These are phyloP conservation scores for Phaeomoniella chlamydospora DNA, from an alignment of 2,329 filamentous ascomycete species.

Conservation along the genomic window DNA sequence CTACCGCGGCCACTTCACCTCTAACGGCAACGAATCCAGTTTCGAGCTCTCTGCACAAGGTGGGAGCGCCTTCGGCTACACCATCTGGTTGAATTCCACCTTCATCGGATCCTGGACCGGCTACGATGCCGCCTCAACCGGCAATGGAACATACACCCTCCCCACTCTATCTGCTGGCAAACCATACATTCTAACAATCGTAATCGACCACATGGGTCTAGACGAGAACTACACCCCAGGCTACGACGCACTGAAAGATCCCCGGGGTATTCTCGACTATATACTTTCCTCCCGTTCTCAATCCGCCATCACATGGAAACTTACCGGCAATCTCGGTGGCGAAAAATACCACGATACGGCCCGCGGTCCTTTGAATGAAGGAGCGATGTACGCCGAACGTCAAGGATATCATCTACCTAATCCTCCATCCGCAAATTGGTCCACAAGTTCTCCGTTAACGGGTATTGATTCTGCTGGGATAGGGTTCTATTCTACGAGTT, in stretches of 20 bases:
- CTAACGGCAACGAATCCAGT: conserved; percentile 40
- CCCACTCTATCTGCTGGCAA: conserved; percentile 34
- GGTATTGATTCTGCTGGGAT: conserved; percentile 33
- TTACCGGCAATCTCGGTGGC: conserved; percentile 43
- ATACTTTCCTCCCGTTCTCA: conserved; percentile 22
- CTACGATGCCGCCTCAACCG: conserved; percentile 30
- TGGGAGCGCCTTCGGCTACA: conserved; percentile 48
- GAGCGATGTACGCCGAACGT: conserved; percentile 39
- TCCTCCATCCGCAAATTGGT: conserved; percentile 13
- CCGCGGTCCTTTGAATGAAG: conserved; percentile 43
- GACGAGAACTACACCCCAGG: conserved; percentile 52
- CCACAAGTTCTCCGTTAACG: conserved; percentile 18
- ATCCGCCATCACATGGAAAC: conserved; percentile 32
- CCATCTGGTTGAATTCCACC: conserved; percentile 48
- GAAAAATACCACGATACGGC: conserved; percentile 37
- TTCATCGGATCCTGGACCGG: conserved; percentile 54
- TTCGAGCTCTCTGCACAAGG: conserved; percentile 49
- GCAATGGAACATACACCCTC: conserved; percentile 43
- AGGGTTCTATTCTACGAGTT: conserved; percentile 35
- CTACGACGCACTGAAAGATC: conserved; percentile 45
- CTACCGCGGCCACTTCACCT: conserved; percentile 56
- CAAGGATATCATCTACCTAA: conserved; percentile 28
- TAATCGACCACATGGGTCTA: conserved; percentile 61
- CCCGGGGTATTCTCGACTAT: conserved; percentile 38
- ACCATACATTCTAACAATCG: conserved; percentile 49